phyloP scores from a whole-genome alignment of 2,329 filamentous ascomycete genomes.

The Cytospora schulzeri region DNA sequence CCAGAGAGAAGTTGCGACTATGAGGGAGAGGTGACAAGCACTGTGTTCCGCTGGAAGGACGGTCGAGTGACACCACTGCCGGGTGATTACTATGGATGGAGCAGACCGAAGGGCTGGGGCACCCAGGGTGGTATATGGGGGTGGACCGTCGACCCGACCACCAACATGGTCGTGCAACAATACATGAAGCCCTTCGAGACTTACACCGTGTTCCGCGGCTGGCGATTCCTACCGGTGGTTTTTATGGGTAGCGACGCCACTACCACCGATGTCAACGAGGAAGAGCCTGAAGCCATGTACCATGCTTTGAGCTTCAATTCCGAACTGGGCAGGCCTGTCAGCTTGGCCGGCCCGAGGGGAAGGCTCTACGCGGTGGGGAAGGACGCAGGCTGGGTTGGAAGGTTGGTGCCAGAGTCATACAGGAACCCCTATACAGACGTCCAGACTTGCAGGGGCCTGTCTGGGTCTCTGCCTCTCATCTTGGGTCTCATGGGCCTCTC shows the following conservation, averaged over 20 bases:
- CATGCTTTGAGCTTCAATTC: not conserved
- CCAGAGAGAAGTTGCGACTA: not conserved
- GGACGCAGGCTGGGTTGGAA: conserved; percentile 5
- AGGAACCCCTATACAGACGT: not conserved
- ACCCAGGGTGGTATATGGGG: not conserved
- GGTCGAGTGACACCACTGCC: not conserved
- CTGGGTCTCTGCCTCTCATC: conserved; percentile 6
- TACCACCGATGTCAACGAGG: not conserved
- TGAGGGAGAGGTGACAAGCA: not conserved
- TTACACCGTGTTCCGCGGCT: conserved; percentile 8
- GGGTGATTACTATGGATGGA: not conserved
- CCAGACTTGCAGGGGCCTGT: not conserved
- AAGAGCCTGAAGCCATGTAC: not conserved
- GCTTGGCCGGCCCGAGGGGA: not conserved
- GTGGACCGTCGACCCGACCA: not conserved
- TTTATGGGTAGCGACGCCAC: conserved; percentile 1
- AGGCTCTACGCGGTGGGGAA: not conserved
- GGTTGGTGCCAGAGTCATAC: conserved; percentile 6
- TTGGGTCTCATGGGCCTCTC: conserved; percentile 14
- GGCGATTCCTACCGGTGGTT: not conserved
- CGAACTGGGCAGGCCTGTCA: not conserved
- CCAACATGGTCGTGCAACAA: not conserved
- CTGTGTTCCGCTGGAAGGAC: conserved; percentile 3
- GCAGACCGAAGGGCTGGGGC: not conserved
- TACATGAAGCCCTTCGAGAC: not conserved